Percentiles rank a stretch among this genome's conserved stretches.
These are phyloP conservation scores for Orbilia brochopaga DNA, from an alignment of 2,329 filamentous ascomycete genomes.

Conservation along the genomic window DNA sequence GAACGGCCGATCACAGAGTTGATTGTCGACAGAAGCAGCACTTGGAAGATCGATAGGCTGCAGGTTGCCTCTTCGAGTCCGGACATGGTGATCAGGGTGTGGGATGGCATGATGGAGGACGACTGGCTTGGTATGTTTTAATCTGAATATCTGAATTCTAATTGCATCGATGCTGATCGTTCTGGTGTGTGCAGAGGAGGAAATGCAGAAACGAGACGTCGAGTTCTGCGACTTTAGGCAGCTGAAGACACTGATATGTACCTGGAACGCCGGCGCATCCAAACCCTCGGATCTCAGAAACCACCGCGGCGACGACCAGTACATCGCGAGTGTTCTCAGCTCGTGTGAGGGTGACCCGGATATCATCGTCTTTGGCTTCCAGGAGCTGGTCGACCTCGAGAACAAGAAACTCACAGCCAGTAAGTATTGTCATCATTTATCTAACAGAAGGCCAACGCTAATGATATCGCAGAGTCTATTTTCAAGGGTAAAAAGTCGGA, in stretches of 20 bases:
- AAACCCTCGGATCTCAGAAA: slow-evolving; percentile 83
- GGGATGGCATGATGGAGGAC: slow-evolving; percentile 91
- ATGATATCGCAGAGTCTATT: slow-evolving; percentile 69
- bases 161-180: slow-evolving; percentile 10
- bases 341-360: slow-evolving; percentile 76
- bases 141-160: slow-evolving; percentile 49
- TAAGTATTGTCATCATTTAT: slow-evolving; percentile 58
- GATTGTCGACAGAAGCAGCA: slow-evolving; percentile 76
- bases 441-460: slow-evolving; percentile 17
- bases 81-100: slow-evolving; percentile 81
- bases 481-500: slow-evolving; percentile 79
- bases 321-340: slow-evolving; percentile 80
- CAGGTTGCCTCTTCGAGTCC: slow-evolving; percentile 87
- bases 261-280: slow-evolving; percentile 96
- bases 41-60: slow-evolving; percentile 81
- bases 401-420: slow-evolving; percentile 97
- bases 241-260: slow-evolving; percentile 79
- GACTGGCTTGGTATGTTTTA: slow-evolving; percentile 75
- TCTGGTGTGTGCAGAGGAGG: slow-evolving; percentile 64
- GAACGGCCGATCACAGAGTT: slow-evolving; percentile 80
- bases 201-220: slow-evolving; percentile 82
- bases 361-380: slow-evolving; percentile 93
- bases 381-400: slow-evolving; percentile 96
- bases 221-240: slow-evolving; percentile 87
- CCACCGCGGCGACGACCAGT: slow-evolving; percentile 72